phyloP scores from a whole-genome alignment of 169 alveolate genomes.

The Plasmodium chabaudi region DNA sequence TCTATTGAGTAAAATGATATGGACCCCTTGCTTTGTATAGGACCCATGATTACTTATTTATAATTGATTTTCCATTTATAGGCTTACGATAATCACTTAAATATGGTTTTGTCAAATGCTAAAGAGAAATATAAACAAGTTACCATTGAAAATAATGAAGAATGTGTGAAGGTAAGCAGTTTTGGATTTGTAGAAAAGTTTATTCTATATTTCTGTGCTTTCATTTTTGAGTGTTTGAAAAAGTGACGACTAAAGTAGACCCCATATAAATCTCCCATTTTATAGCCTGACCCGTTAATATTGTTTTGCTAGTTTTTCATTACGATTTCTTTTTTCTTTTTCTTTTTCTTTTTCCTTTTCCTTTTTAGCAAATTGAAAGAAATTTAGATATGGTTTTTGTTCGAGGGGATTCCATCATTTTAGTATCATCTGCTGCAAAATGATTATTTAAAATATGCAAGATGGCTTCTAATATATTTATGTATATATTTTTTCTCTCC shows the following conservation, averaged over 20 bases:
- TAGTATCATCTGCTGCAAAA: constrained; percentile 87
- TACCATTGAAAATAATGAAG: constrained; percentile 47
- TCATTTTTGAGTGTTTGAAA: too few relatives aligned
- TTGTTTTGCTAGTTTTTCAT: too few relatives aligned
- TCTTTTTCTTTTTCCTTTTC: constrained; percentile 18
- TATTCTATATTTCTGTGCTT: too few relatives aligned
- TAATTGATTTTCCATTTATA: constrained; percentile 26
- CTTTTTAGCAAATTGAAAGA: constrained; percentile 82
- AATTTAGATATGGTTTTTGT: constrained; percentile 87
- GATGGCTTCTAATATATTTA: not conserved
- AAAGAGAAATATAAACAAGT: constrained; percentile 84
- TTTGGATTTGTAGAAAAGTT: constrained; percentile 1
- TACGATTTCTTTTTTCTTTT: not conserved
- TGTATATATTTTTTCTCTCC: too few relatives aligned
- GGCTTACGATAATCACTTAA: constrained; percentile 94
- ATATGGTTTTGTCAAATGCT: constrained; percentile 93
- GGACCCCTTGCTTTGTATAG: not conserved
- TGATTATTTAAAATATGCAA: constrained; percentile 3
- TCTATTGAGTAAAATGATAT: not conserved
- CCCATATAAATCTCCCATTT: too few relatives aligned
- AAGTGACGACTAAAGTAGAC: too few relatives aligned
- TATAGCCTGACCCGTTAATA: too few relatives aligned
- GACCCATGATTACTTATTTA: not conserved
- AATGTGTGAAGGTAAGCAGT: constrained; percentile 68
- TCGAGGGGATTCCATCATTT: constrained; percentile 92